Conservation (phyloP, 1,139 yeast genomes). For the Tardiomyces depauwii region DNA sequence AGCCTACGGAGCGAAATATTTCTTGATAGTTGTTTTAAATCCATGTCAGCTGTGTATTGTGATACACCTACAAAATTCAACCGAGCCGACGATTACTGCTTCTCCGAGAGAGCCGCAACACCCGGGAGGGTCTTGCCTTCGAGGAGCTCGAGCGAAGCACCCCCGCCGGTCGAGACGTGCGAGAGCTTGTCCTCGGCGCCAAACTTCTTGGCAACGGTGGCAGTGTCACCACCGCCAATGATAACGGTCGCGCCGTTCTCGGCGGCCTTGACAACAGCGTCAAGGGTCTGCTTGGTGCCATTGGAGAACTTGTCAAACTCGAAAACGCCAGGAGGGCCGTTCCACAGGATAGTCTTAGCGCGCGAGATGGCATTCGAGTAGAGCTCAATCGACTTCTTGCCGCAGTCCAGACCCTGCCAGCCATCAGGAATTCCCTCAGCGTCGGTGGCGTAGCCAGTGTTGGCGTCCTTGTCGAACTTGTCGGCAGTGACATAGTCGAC, state of each 20-base stretch:
- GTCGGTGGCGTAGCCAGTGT: constrained; percentile 67
- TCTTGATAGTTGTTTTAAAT: not conserved
- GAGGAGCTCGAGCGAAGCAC: constrained; percentile 94
- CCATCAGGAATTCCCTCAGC: constrained; percentile 84
- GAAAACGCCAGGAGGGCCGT: constrained; percentile 99
- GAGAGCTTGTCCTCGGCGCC: constrained; percentile 92
- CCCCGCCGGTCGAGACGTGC: constrained; percentile 98
- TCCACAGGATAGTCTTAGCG: constrained; percentile 97
- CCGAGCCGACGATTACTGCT: constrained; percentile 23
- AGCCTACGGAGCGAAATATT: constrained; percentile 36
- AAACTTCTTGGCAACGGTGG: constrained; percentile 95
- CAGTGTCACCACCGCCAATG: constrained; percentile 99
- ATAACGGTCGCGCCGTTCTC: constrained; percentile 87
- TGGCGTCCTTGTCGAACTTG: constrained; percentile 83
- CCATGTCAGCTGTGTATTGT: not conserved
- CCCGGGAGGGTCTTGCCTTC: constrained; percentile 98
- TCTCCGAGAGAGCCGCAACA: constrained; percentile 78
- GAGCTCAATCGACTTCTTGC: constrained; percentile 72
- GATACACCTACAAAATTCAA: not conserved
- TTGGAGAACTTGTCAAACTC: constrained; percentile 83
- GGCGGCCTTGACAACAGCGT: constrained; percentile 77
- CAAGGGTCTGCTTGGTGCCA: constrained; percentile 84
- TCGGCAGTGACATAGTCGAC: constrained; percentile 92
- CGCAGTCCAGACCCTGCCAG: constrained; percentile 93
- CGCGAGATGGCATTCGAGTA: constrained; percentile 70